Base-by-base conservation (phyloP, 192 early-diverging fungal species). In the Entomortierella beljakovae region DNA sequence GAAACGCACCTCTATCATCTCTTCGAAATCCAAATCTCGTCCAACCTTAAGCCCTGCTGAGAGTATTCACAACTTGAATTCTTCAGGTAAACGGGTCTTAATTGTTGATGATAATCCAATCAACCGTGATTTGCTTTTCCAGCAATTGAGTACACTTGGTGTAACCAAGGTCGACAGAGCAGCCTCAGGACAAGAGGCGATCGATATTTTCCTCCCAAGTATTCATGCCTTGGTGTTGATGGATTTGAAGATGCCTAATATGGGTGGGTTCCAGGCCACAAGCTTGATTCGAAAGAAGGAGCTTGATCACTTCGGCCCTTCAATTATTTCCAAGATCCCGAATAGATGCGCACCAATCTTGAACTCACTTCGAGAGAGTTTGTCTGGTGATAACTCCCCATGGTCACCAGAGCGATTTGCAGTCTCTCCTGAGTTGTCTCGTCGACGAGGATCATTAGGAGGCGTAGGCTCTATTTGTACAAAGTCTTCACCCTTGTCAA, bases 181-280 rank as follows among this genome's bases (percentile, higher is more conserved):
- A 31, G 67, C 40, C 0, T 70, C 75, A 0, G 75, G 75, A 20
- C 55, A 79, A 35, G 75, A 79, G 25, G 75, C 75, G n/a, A 62
- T 79, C 5, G 75, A 70, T 2, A 68, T 35, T 8, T 79, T 79
- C 35, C 2, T 48, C 8, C 75, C 75, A 22, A 62, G 62, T 26
- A 32, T 58, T 2, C 75, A 79, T 22, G 65, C 50, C 0, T 42
- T 79, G 50, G 68, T 79, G 5, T 33, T 79, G 62, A 79, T 79
- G 75, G 75, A 79, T 38, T 57, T 79, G 29, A 79, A 79, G 43
- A 79, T 79, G 75, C 75, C 75, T 0, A 70, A 22, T 4, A 79
- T 79, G 75, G 64, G 55, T 25, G 75, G 75, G 6, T 64, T 79
- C 49, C 61, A 69, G 28, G 75, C 75, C 0, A 69, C 66, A 20